A percentile compares a stretch with the other conserved stretches of the same genome.
Evolutionary conservation across 805 yeast species (phyloP).

Genomic region (Metschnikowia reukaufii): DNA sequence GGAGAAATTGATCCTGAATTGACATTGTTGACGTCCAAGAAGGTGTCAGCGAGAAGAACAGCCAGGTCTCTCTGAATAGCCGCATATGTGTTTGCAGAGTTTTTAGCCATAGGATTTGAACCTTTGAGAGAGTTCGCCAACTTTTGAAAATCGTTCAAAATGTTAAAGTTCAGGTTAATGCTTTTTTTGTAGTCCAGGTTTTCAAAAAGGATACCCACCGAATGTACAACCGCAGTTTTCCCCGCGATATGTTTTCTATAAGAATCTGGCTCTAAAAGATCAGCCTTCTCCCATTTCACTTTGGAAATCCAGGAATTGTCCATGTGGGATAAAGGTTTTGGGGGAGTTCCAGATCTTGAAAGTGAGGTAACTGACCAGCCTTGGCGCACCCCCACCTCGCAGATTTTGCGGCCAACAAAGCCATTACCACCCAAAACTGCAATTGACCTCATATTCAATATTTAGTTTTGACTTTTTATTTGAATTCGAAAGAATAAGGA

Average conservation of each 20-base stretch:
- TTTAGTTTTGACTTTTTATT: not conserved
- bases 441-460: conserved; percentile 26
- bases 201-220: conserved; percentile 76
- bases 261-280: conserved; percentile 63
- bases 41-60: conserved; percentile 56
- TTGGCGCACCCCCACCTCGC: conserved; percentile 60
- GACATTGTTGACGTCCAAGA: conserved; percentile 27
- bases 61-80: conserved; percentile 72
- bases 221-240: conserved; percentile 73
- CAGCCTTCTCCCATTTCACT: conserved; percentile 67
- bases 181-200: conserved; percentile 64
- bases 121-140: conserved; percentile 43
- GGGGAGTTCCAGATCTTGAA: conserved; percentile 62
- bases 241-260: conserved; percentile 49
- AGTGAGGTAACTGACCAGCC: conserved; percentile 71
- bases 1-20: conserved; percentile 23
- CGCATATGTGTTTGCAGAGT: conserved; percentile 51
- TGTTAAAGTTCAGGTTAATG: conserved; percentile 42
- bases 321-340: conserved; percentile 25
- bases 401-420: conserved; percentile 66
- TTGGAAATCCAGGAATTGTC: conserved; percentile 48
- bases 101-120: conserved; percentile 61
- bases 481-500: not conserved
- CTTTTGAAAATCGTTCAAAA: conserved; percentile 31
- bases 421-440: conserved; percentile 90